Conservation (phyloP, 768 basidiomycete species). For the Mrakia gelida region DNA sequence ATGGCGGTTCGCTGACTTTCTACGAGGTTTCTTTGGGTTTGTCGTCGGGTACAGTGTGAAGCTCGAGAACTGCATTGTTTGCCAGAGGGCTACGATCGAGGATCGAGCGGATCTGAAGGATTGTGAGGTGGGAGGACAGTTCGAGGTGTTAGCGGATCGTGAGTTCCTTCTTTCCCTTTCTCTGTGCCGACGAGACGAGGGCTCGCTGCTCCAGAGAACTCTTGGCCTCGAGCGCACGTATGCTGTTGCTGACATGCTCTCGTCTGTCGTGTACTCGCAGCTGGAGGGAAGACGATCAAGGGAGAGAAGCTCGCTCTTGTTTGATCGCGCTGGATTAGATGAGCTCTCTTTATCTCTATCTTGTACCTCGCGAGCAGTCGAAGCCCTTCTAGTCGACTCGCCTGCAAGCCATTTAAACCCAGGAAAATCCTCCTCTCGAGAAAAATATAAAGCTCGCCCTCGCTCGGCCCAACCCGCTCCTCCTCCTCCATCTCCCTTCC, state of each 20-base stretch:
- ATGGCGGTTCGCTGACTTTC: background rate
- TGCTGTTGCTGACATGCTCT: background rate
- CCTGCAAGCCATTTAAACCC: too few relatives aligned
- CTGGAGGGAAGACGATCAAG: constrained; percentile 19
- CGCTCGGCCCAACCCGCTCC: too few relatives aligned
- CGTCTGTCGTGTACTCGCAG: background rate
- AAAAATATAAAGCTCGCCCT: too few relatives aligned
- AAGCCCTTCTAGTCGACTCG: too few relatives aligned
- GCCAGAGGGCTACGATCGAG: constrained; percentile 43
- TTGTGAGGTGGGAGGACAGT: constrained; percentile 46
- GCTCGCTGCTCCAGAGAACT: too few relatives aligned
- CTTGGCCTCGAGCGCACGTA: too few relatives aligned
- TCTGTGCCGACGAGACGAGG: too few relatives aligned
- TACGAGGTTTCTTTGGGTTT: background rate
- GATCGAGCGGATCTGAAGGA: constrained; percentile 45
- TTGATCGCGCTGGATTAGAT: background rate
- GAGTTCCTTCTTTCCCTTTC: constrained; percentile 29
- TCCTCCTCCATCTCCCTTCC: background rate
- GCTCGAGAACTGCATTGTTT: constrained; percentile 38
- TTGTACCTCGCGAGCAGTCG: too few relatives aligned
- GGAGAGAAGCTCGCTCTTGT: constrained; percentile 24
- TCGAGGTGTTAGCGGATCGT: constrained; percentile 42
- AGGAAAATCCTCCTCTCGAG: too few relatives aligned
- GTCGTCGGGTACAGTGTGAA: constrained; percentile 17
- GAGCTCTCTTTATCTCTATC: too few relatives aligned